A percentile compares a stretch with the other conserved stretches of the same genome.
Conservation (phyloP, 768 basidiomycete genomes). For the Lactifluus volemus region DNA sequence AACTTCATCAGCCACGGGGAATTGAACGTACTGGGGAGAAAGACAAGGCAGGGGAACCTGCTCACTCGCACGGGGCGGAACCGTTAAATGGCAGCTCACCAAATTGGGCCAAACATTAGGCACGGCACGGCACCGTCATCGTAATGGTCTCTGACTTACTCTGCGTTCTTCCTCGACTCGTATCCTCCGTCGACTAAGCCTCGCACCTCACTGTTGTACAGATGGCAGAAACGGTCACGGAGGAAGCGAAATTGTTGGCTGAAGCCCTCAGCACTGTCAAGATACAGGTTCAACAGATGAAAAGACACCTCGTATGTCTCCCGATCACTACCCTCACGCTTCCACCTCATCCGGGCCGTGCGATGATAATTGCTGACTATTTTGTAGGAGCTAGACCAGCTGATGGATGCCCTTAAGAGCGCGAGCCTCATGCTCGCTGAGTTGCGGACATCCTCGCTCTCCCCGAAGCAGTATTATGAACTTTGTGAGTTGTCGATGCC, state of each 20-base stretch:
- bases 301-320: conserved; percentile 67
- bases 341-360: neutral
- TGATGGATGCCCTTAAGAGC: conserved; percentile 98
- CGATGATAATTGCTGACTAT: neutral
- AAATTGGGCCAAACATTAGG: neutral
- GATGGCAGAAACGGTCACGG: conserved; percentile 31
- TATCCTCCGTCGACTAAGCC: neutral
- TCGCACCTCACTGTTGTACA: neutral
- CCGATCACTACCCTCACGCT: neutral
- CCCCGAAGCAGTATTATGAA: conserved; percentile 98
- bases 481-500: conserved; percentile 49
- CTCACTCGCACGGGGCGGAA: too few relatives aligned
- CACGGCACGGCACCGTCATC: neutral
- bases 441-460: conserved; percentile 84
- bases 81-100: neutral
- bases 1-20: too few relatives aligned
- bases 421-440: conserved; percentile 98
- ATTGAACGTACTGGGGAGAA: too few relatives aligned
- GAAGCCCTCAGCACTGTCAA: conserved; percentile 82
- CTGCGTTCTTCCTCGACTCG: neutral
- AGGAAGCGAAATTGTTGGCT: conserved; percentile 79
- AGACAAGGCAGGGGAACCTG: too few relatives aligned
- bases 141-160: neutral
- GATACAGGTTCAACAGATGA: conserved; percentile 92
- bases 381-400: conserved; percentile 79